Base-by-base conservation (phyloP, 2,329 filamentous ascomycete genomes). In the Talaromyces sp. region DNA sequence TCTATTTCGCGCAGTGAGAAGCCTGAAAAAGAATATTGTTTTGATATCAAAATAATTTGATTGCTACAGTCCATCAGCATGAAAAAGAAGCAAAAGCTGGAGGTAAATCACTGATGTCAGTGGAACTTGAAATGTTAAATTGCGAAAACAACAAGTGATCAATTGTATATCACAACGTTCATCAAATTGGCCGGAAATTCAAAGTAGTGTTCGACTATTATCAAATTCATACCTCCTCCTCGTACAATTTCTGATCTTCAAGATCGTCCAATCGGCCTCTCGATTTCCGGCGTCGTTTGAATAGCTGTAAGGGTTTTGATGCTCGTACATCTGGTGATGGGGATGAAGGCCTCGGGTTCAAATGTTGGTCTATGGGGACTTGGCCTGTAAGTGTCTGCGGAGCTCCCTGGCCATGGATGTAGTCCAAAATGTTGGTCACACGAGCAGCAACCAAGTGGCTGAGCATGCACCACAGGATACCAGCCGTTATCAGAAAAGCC, bases 401-500 rank as follows among this genome's bases (percentile, higher is more conserved):
- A 32, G 12, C 3, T 12, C 31, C 12, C 5, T 32, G 31, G 35
- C 17, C 35, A 38, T n/a, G 17, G 51, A 54, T 32, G 27, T 52
- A 52, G 50, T 52, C 50, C 8, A 29, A 52, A 10, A 52, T 31
- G 26, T 17, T n/a, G 17, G n/a, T 7, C 12, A 29, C 17, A 24
- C 24, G 50, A 52, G 50, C 24, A 52, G 50, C 24, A 17, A 52
- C 14, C 24, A 27, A 12, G 8, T 52, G 50, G 27, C 50, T 52
- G 19, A 26, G 50, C 17, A 52, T 29, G 14, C 50, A 52, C 50
- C 50, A 52, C 24, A 52, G n/a, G 19, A 52, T 26, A 31, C 17
- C 10, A 17, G 29, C 50, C 3, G 50, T 52, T 52, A 52, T 27
- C 12, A 52, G 17, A 10, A 65, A 57, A 21, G 64, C 63, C 8